A percentile compares a stretch with the other conserved stretches of the same genome.
Conservation (phyloP, 2,329 filamentous ascomycete genomes). For the Orbilia brochopaga region DNA sequence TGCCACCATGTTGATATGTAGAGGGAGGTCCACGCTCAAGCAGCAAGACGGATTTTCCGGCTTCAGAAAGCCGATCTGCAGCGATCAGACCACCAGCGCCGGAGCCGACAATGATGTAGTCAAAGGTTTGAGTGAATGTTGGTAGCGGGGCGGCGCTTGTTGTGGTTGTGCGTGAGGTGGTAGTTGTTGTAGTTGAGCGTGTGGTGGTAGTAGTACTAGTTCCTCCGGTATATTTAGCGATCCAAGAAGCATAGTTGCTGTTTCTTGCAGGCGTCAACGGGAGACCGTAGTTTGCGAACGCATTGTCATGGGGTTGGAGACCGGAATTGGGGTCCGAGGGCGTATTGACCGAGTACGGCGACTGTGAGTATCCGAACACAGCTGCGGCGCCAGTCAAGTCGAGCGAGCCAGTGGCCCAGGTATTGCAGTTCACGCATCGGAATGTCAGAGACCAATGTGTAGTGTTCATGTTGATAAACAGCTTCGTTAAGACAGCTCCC, state of each 20-base stretch:
- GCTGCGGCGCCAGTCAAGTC: constrained; percentile 53
- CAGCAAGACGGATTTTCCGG: constrained; percentile 62
- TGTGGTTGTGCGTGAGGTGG: constrained; percentile 57
- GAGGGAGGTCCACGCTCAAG: constrained; percentile 62
- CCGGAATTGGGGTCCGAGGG: constrained; percentile 56
- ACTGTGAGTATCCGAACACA: constrained; percentile 60
- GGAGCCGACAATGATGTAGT: constrained; percentile 70
- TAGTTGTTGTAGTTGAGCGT: constrained; percentile 55
- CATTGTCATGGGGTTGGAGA: constrained; percentile 59
- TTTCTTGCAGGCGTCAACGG: constrained; percentile 58
- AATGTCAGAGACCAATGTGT: constrained; percentile 65
- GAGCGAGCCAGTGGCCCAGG: constrained; percentile 61
- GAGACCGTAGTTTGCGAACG: constrained; percentile 64
- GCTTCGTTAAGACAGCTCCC: constrained; percentile 60
- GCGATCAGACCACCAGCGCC: constrained; percentile 68
- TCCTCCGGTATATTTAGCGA: constrained; percentile 53
- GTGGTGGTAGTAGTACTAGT: constrained; percentile 54
- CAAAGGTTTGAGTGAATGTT: constrained; percentile 60
- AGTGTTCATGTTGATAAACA: constrained; percentile 63
- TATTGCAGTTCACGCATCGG: constrained; percentile 62
- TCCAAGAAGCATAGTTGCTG: constrained; percentile 59
- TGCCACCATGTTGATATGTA: constrained; percentile 69
- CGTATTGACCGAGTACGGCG: constrained; percentile 56
- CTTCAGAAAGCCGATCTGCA: constrained; percentile 63
- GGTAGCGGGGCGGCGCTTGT: constrained; percentile 57